Evolutionary conservation across 148 eudicot genomes (phyloP), one percentile per base, ranked within the genome.

Genomic region (Silene latifolia): DNA sequence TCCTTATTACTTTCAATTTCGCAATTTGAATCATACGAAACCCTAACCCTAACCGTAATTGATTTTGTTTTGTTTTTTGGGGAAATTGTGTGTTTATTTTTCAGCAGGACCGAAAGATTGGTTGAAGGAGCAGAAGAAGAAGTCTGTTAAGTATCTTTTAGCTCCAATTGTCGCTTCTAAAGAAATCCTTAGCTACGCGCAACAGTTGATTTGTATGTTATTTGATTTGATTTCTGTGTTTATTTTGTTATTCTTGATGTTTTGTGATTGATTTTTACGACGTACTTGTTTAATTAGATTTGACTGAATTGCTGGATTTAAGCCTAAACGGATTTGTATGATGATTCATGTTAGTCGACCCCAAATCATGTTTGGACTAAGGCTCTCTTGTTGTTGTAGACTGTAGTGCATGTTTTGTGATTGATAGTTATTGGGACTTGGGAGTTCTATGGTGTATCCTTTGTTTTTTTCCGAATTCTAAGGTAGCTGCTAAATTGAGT

Each of bases 81-180:
- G 51, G 7, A 46, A 46, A 4, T 46, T 48, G 54, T 11, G 54
- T 48, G 39, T 23, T 54, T n/a, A n/a, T 61, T 61, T 59, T 71
- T 35, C 85, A 94, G 98, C 98, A 84, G 98, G 98, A 89, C 97
- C 98, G 13, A 94, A 90, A 72, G 98, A 93, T 48, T 93, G 98
- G 98, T 83, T 93, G 32, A 89, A 79, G 64, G 97, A 91, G 80
- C 98, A 93, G 66, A 93, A 93, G 88, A 93, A 88, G 93, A 93
- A 93, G 81, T 81, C 96, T 1, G 72, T 87, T 4, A 90, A 81
- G 80, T 91, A 83, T 74, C 83, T 94, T 13, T 72, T 94, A 65
- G 98, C 97, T 64, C 97, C 98, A 0, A 90, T 94, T 44, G 89
- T 87, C 39, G 97, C 91, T 54, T 91, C 98, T 3, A 85, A 90